Evolutionary conservation across 2,329 filamentous ascomycete species (phyloP).

Genomic region (Sclerotinia subarctica): DNA sequence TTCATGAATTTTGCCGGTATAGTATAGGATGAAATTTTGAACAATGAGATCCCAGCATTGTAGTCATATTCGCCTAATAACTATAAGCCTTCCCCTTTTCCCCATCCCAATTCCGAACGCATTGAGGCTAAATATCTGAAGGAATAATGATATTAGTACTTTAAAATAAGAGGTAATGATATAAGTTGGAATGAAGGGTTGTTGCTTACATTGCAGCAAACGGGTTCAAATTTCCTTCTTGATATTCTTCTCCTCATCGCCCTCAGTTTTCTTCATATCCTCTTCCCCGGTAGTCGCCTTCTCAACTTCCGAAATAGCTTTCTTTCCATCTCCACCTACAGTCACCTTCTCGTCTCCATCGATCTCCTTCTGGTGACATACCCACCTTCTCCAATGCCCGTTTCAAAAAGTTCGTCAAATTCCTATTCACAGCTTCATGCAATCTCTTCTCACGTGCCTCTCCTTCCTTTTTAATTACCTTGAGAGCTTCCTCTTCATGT

Average conservation of each 20-base stretch:
- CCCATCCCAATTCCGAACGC: not conserved
- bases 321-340: not conserved
- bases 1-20: not conserved
- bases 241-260: not conserved
- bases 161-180: not conserved
- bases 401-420: not conserved
- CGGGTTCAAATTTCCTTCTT: not conserved
- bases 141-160: not conserved
- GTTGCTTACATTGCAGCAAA: not conserved
- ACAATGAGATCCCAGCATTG: not conserved
- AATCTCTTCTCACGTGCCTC: not conserved
- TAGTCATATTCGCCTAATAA: not conserved
- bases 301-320: not conserved
- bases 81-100: not conserved
- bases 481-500: not conserved
- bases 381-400: not conserved
- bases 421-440: fast-evolving
- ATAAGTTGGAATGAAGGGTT: fast-evolving
- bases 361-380: not conserved
- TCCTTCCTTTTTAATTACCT: not conserved
- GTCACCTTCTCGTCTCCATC: not conserved
- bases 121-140: not conserved
- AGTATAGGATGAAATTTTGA: too few species aligned
- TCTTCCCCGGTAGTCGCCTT: not conserved
- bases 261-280: not conserved